Conservation (phyloP, 192 early-diverging fungal genomes). For the Entomortierella parvispora region DNA sequence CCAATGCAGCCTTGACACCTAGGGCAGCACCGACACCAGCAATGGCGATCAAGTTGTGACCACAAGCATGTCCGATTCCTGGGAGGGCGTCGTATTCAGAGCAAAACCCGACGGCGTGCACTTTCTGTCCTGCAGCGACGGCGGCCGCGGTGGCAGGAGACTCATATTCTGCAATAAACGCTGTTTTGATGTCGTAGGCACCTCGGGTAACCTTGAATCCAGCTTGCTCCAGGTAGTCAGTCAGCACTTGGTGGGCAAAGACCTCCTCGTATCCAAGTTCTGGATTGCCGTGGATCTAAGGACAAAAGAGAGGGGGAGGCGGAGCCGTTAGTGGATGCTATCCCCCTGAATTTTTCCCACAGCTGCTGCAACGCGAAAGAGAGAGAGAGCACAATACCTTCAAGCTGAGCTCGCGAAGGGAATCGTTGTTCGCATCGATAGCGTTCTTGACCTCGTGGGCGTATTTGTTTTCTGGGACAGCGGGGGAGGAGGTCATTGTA, state of each 20-base stretch:
- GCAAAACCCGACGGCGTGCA: constrained; percentile 63
- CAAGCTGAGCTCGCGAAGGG: constrained; percentile 37
- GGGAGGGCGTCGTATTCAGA: constrained; percentile 77
- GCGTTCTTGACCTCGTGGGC: constrained; percentile 25
- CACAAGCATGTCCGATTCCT: constrained; percentile 72
- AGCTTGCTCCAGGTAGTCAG: constrained; percentile 61
- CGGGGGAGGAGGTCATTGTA: background rate
- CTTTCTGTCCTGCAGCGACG: constrained; percentile 39
- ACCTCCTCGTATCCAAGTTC: constrained; percentile 67
- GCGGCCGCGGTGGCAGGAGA: constrained; percentile 16
- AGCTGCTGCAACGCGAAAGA: no score
- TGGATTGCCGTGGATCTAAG: constrained; percentile 68
- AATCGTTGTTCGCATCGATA: constrained; percentile 14
- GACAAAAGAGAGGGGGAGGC: background rate
- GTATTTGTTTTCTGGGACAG: constrained; percentile 8
- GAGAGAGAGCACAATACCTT: background rate
- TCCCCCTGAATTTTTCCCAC: background rate
- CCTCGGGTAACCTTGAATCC: constrained; percentile 62
- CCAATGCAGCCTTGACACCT: constrained; percentile 53
- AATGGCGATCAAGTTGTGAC: constrained; percentile 81
- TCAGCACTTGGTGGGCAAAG: constrained; percentile 64
- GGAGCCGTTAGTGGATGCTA: background rate
- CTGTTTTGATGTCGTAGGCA: constrained; percentile 64
- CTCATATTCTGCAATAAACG: constrained; percentile 70
- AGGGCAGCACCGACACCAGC: constrained; percentile 70